A percentile compares a stretch with the other conserved stretches of the same genome.
Conservation (phyloP, 768 basidiomycete genomes). For the Paxillus involutus region DNA sequence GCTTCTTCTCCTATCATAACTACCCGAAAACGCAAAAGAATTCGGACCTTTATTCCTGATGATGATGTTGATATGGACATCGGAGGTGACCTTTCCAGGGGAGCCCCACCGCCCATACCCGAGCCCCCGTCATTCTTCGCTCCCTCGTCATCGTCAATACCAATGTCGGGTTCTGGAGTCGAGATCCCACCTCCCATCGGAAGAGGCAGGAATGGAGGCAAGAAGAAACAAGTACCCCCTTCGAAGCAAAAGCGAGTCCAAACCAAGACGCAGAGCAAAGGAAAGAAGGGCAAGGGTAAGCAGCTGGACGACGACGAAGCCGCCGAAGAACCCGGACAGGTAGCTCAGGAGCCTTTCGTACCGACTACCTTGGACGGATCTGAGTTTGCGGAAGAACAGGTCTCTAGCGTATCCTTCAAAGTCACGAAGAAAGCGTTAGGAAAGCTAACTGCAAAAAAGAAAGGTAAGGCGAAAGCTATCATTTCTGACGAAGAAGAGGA, state of each 20-base stretch:
- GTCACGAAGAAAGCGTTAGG: constrained; percentile 20
- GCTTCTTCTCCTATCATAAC: constrained; percentile 22
- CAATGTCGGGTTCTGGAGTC: constrained; percentile 24
- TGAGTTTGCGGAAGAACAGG: not conserved
- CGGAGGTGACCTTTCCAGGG: not conserved
- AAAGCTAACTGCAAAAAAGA: constrained; percentile 16
- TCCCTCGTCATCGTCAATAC: constrained; percentile 40
- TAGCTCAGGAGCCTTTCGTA: not conserved
- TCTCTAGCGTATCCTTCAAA: not conserved
- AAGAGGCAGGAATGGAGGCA: constrained; percentile 4
- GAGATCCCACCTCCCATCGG: constrained; percentile 21
- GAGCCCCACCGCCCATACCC: constrained; percentile 4
- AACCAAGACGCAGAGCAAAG: constrained; percentile 17
- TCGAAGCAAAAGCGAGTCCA: constrained; percentile 23
- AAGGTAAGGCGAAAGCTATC: constrained; percentile 29
- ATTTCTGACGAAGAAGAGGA: constrained; percentile 28
- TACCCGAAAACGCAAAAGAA: constrained; percentile 28
- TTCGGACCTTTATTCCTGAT: constrained; percentile 2
- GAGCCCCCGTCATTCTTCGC: constrained; percentile 49
- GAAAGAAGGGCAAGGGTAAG: constrained; percentile 28
- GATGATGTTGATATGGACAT: constrained; percentile 17
- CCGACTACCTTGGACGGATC: not conserved
- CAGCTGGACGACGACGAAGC: constrained; percentile 24
- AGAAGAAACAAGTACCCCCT: constrained; percentile 5
- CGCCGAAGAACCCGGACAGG: constrained; percentile 2